Evolutionary conservation across 2,329 filamentous ascomycete genomes (phyloP), one percentile per base, ranked within the genome.

Genomic region (Meredithiella fracta): DNA sequence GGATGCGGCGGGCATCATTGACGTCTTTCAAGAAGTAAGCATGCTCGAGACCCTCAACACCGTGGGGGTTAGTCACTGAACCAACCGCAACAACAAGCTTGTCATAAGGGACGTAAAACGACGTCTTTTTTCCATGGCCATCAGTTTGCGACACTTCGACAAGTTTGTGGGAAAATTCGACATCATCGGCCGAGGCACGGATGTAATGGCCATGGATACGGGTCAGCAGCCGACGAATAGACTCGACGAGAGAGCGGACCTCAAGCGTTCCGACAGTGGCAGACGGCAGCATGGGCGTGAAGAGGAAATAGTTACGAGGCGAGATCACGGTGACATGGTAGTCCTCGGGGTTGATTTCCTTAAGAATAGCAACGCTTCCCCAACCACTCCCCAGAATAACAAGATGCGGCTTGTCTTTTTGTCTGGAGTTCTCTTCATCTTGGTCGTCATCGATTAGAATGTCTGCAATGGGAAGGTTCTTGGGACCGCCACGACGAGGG

Each of bases 21-120:
- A 98, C 94, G 59, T 94, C 86, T 69, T 98, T 98, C 60, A 98
- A 76, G 71, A 96, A 96, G 68, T 90, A 82, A 68, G 90, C 95
- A 66, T 98, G 78, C 62, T 97, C 87, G 11, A 98, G 76, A 8
- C 92, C 92, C 66, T 92, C 90, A 57, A 98, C 94, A 49, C 94
- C 94, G 64, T 98, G 92, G 1, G 90, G 83, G 66, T 98, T 98
- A 14, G 90, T 94, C 17, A 85, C 82, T 20, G 90, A 96, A 34
- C 91, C 91, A 58, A 97, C 90, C 25, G 83, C 90, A 63, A 98
- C 76, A 26, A 98, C 85, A 50, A 98, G 76, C 71, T 98, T 98
- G 67, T 98, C 94, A 66, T 98, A 98, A 0, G 92, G 92, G 1
- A 98, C 77, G 66, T 98, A 98, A 70, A 97, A 98, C 42, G 80